Base-by-base conservation (phyloP, 768 basidiomycete genomes). In the Hericium erinaceus region DNA sequence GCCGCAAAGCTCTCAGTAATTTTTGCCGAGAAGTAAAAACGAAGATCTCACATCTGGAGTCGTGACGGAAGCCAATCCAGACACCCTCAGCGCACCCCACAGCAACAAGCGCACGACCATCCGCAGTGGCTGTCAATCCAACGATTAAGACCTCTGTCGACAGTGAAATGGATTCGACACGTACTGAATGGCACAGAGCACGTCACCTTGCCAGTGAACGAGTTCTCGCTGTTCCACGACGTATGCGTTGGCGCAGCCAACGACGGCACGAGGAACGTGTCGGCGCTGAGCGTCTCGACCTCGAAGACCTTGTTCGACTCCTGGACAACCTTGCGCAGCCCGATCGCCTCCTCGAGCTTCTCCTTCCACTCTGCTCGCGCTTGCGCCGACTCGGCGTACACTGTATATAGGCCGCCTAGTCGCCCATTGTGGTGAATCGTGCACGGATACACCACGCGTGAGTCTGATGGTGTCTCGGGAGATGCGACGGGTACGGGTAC, bases 271-370 rank as follows among this genome's bases (percentile, higher is more conserved):
- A 87, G 71, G 77, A 97, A 97, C 0, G 92, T 94, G 64, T 95
- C 92, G 18, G 82, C 77, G 67, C 92, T 95, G 56, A 97, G 76
- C 2, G 89, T 90, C 66, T 92, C 90, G 58, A 94, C 80, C 72
- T 98, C 94, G 64, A 98, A 97, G 16, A 92, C 92, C 75, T 92
- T 93, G 71, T 92, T 94, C 24, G 89, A 88, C 67, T 98, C 95
- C 67, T 95, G 89, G 28, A 94, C 92, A 38, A 88, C 84, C 65
- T 81, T 85, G 48, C 95, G 82, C 57, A 95, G 67, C 9, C 85
- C 88, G 54, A 93, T 81, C 15, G 95, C 94, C 69, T 95, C 90
- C 58, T 92, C 84, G 4, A 98, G 73, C 69, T 92, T 94, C 64
- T 82, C 75, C 69, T 91, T 87, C 97, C 97, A 99, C 58, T 95